Conservation (phyloP, 495 filamentous ascomycete genomes). For the Cercophora newfieldiana region DNA sequence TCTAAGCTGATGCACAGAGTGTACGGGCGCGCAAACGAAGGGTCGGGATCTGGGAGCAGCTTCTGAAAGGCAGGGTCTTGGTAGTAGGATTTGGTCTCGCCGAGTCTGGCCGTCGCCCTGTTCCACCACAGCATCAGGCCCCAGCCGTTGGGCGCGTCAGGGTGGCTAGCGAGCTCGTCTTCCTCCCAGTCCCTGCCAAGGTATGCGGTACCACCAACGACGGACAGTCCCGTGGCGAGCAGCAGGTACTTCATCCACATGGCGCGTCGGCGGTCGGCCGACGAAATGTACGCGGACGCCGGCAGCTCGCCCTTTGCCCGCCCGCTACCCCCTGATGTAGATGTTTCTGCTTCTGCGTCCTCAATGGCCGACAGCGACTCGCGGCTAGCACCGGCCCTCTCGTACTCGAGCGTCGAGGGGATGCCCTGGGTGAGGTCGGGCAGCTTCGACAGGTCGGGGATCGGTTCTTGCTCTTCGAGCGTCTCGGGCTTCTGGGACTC, state of each 20-base stretch:
- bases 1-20: slow-evolving; percentile 91
- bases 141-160: slow-evolving; percentile 67
- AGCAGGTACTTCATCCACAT: slow-evolving; percentile 63
- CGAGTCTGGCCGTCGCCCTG: slow-evolving; percentile 70
- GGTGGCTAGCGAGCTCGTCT: slow-evolving; percentile 66
- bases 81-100: slow-evolving; percentile 82
- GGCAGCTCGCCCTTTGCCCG: slow-evolving; percentile 62
- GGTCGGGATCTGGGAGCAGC: slow-evolving; percentile 85
- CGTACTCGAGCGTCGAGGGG: slow-evolving; percentile 81
- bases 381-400: slow-evolving; percentile 52
- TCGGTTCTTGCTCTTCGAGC: slow-evolving; percentile 30
- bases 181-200: slow-evolving; percentile 83
- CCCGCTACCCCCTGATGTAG: slow-evolving; percentile 48
- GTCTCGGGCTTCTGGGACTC: slow-evolving; percentile 17
- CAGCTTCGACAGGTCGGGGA: slow-evolving; percentile 57
- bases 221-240: slow-evolving; percentile 45
- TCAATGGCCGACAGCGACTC: slow-evolving; percentile 52
- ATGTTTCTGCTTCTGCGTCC: slow-evolving; percentile 57
- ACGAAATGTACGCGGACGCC: slow-evolving; percentile 86
- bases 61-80: slow-evolving; percentile 95
- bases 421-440: slow-evolving; percentile 91
- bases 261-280: slow-evolving; percentile 75
- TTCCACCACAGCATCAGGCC: slow-evolving; percentile 67
- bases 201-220: slow-evolving; percentile 50
- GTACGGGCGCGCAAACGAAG: slow-evolving; percentile 79